Base-by-base conservation (phyloP, 192 early-diverging fungal species). In the Thamnidium elegans region DNA sequence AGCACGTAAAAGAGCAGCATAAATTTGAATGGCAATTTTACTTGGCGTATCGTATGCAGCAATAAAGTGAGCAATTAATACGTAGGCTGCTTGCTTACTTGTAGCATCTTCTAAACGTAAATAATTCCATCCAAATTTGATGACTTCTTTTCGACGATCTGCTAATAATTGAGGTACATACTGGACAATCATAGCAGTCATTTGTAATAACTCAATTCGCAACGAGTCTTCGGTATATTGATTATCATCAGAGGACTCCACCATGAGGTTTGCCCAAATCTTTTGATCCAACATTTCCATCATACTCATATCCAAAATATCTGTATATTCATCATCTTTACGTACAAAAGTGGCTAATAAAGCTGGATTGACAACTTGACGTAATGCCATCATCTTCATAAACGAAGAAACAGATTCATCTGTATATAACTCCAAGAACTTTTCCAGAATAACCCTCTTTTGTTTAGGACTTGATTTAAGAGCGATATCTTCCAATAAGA, bases 41-140 rank as follows among this genome's bases (percentile, higher is more conserved):
- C 86, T 76, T 15, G 94, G 94, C 2, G 94, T 94, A 19, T 96
- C 94, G 71, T 90, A 99, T 6, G 91, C 91, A 9, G 92, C 88
- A 65, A 98, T 94, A 70, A 98, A 98, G 58, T 91, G 84, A 13
- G 94, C 87, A 44, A 98, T 85, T 44, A 96, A 71, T 9, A 98
- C 98, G 68, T 96, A 98, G 7, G 96, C 90, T 3, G 96, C 88
- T 67, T 98, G 93, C 67, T 98, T 98, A 77, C 91, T 92, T 26
- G 92, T 96, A 7, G 93, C 82, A 52, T 99, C 96, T 63, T 98
- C 96, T 36, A 79, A 62, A 51, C 85, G 85, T 50, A 89, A 85
- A 63, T 89, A 87, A 60, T 86, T 87, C 96, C 96, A 97, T 6
- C 90, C 93, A 81, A 95, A 97, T 70, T 94, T 94, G 64, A 97